phyloP scores from a whole-genome alignment of 140 eudicot species.

The Ambrosia hybrid region DNA sequence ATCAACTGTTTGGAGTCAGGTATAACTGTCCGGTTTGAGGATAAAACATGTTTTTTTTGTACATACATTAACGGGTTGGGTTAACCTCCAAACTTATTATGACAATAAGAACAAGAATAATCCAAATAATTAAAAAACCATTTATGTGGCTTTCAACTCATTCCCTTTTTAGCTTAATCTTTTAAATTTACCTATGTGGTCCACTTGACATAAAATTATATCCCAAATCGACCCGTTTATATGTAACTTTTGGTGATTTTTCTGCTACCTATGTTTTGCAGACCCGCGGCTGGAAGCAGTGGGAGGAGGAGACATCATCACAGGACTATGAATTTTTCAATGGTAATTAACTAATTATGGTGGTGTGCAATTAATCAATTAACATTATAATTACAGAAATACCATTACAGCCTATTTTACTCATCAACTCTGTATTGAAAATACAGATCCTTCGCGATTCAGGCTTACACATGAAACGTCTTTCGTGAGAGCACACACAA shows the following conservation, averaged over 20 bases:
- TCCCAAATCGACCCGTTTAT: background rate
- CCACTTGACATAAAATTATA: too few relatives aligned
- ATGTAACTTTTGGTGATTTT: background rate
- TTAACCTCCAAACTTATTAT: background rate
- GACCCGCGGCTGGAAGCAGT: conserved; percentile 92
- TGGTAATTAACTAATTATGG: conserved; percentile 57
- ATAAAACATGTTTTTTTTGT: background rate
- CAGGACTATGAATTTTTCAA: conserved; percentile 66
- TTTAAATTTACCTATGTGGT: too few relatives aligned
- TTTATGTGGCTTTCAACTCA: background rate
- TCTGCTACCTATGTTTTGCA: conserved; percentile 31
- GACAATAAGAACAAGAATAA: background rate
- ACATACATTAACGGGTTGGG: background rate
- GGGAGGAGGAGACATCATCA: conserved; percentile 83
- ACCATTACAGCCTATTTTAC: background rate
- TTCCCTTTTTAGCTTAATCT: background rate
- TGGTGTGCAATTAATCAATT: background rate
- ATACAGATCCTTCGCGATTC: conserved; percentile 67
- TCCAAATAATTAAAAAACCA: background rate
- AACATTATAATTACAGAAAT: background rate
- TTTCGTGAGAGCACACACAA: background rate
- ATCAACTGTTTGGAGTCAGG: background rate
- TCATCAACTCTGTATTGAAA: conserved; percentile 9
- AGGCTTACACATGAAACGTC: conserved; percentile 1
- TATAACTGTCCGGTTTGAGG: background rate